Evolutionary conservation across 2,329 filamentous ascomycete genomes (phyloP).

Genomic region (Botrytis cinerea): DNA sequence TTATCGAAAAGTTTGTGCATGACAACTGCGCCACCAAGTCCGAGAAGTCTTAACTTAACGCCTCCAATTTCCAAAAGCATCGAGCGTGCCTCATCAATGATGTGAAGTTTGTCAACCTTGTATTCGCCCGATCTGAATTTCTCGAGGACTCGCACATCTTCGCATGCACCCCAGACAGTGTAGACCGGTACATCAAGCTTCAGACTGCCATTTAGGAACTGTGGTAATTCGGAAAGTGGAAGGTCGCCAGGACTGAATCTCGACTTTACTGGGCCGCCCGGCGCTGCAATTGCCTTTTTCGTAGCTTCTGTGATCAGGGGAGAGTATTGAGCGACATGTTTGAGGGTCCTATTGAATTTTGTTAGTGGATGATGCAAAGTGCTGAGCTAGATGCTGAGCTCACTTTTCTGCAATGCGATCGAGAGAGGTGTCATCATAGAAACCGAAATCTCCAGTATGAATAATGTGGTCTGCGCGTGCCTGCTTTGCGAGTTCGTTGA

Average conservation of each 20-base stretch:
- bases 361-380: conserved; percentile 30
- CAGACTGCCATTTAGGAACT: conserved; percentile 83
- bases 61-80: conserved; percentile 92
- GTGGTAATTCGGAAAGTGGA: conserved; percentile 87
- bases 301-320: conserved; percentile 81
- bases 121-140: conserved; percentile 98
- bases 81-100: conserved; percentile 97
- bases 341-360: conserved; percentile 70
- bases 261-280: conserved; percentile 79
- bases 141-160: conserved; percentile 95
- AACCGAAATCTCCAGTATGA: conserved; percentile 98
- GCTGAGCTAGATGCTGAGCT: conserved; percentile 41
- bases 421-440: conserved; percentile 94
- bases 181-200: conserved; percentile 96
- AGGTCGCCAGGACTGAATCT: conserved; percentile 80
- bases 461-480: conserved; percentile 97
- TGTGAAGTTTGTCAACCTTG: conserved; percentile 95
- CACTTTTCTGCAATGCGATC: conserved; percentile 98
- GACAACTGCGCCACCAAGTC: conserved; percentile 92
- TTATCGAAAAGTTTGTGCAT: conserved; percentile 99
- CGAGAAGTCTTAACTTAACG: conserved; percentile 91
- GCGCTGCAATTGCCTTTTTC: conserved; percentile 66
- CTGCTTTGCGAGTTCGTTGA: conserved; percentile 95
- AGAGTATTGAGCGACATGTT: conserved; percentile 98
- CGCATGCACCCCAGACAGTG: conserved; percentile 98